A percentile compares a stretch with the other conserved stretches of the same genome.
These are phyloP conservation scores for Ceratocystis eucalypticola DNA, from an alignment of 2,329 filamentous ascomycete genomes.

Conservation along the genomic window DNA sequence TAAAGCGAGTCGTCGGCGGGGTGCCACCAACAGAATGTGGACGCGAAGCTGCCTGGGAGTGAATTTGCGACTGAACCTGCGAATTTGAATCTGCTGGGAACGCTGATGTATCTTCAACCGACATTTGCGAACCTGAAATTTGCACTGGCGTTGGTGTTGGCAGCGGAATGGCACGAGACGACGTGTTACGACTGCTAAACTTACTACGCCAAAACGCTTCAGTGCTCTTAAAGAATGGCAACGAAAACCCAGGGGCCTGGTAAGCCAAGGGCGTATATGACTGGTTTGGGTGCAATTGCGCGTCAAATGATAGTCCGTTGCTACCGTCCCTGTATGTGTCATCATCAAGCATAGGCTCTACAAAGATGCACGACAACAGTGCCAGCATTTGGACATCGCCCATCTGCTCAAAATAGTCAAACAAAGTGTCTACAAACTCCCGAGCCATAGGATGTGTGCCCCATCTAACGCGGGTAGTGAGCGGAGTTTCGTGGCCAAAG, in stretches of 20 bases:
- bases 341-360: constrained; percentile 14
- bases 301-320: neutral
- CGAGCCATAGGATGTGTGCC: constrained; percentile 50
- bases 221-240: constrained; percentile 52
- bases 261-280: constrained; percentile 49
- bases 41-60: constrained; percentile 14
- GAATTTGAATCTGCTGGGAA: constrained; percentile 37
- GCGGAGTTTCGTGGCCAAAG: neutral
- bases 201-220: constrained; percentile 40
- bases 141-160: constrained; percentile 42
- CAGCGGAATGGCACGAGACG: constrained; percentile 45
- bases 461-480: constrained; percentile 51
- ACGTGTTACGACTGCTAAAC: constrained; percentile 34
- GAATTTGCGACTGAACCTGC: constrained; percentile 24
- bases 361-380: constrained; percentile 58
- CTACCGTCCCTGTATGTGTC: constrained; percentile 37
- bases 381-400: constrained; percentile 58
- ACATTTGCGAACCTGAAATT: constrained; percentile 43
- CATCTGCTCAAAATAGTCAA: constrained; percentile 47
- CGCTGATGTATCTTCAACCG: constrained; percentile 33
- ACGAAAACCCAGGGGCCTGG: constrained; percentile 52
- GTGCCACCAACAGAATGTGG: constrained; percentile 36
- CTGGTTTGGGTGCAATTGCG: constrained; percentile 24
- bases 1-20: constrained; percentile 37
- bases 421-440: constrained; percentile 48